phyloP scores from a whole-genome alignment of 768 basidiomycete species.

The Tylopilus felleus region DNA sequence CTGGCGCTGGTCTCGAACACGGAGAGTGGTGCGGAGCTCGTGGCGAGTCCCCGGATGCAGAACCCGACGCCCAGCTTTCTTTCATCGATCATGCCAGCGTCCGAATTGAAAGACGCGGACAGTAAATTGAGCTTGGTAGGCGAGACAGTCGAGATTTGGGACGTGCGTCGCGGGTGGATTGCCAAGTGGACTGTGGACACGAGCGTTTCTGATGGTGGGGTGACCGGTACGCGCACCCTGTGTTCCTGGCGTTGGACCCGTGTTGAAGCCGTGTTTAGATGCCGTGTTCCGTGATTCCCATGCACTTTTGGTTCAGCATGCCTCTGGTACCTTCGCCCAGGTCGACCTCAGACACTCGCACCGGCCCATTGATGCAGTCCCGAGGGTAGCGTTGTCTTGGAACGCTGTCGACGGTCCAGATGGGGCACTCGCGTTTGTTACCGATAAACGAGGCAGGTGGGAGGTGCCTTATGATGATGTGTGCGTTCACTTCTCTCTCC shows the following conservation, averaged over 20 bases:
- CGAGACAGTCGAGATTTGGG: slow-evolving; percentile 82
- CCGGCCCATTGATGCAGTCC: slow-evolving; percentile 65
- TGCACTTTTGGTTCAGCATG: slow-evolving; percentile 69
- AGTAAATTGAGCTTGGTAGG: slow-evolving; percentile 29
- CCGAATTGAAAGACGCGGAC: slow-evolving; percentile 16
- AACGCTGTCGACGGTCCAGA: slow-evolving; percentile 36
- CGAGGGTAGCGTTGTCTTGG: slow-evolving; percentile 65
- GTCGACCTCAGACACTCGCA: slow-evolving; percentile 65
- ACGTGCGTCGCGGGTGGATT: slow-evolving; percentile 74
- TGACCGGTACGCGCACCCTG: slow-evolving; percentile 53
- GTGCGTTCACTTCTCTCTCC: slow-evolving; percentile 39
- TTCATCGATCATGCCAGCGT: neutral
- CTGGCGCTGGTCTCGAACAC: slow-evolving; percentile 68
- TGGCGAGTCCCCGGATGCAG: slow-evolving; percentile 30
- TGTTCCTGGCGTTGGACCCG: neutral
- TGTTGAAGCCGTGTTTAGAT: slow-evolving; percentile 39
- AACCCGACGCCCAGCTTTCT: slow-evolving; percentile 22
- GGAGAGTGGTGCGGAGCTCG: slow-evolving; percentile 30
- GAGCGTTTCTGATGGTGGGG: slow-evolving; percentile 64
- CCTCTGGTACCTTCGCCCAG: slow-evolving; percentile 75
- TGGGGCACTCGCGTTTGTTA: slow-evolving; percentile 65
- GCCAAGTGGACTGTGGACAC: slow-evolving; percentile 78
- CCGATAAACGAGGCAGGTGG: slow-evolving; percentile 49
- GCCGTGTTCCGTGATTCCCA: slow-evolving; percentile 68
- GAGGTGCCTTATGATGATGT: slow-evolving; percentile 81